phyloP scores from a whole-genome alignment of 2,329 filamentous ascomycete species.

The Venturia effusa region DNA sequence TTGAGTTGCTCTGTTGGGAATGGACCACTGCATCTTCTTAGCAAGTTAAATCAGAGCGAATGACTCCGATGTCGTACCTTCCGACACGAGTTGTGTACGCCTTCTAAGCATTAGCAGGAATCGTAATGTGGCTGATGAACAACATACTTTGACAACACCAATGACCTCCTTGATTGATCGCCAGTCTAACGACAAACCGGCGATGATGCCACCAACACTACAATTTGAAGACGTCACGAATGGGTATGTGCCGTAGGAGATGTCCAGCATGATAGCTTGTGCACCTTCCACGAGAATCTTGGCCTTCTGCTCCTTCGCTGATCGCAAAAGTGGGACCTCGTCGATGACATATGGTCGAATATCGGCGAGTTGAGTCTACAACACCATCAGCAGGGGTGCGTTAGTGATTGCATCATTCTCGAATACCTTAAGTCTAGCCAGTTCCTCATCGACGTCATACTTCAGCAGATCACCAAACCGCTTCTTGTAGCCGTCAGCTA shows the following conservation, averaged over 20 bases:
- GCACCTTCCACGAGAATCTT: conserved; percentile 60
- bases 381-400: background rate
- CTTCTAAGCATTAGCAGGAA: background rate
- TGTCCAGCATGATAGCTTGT: conserved; percentile 57
- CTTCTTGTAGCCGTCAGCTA: conserved; percentile 55
- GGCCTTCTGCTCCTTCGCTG: conserved; percentile 46
- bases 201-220: conserved; percentile 50
- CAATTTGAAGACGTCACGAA: conserved; percentile 27
- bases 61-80: conserved; percentile 44
- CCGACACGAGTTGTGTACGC: conserved; percentile 47
- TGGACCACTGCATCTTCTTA: conserved; percentile 36
- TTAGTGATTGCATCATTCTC: background rate
- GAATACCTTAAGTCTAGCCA: conserved; percentile 46
- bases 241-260: conserved; percentile 41
- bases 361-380: conserved; percentile 41
- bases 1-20: conserved; percentile 58
- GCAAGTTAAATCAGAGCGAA: background rate
- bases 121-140: background rate
- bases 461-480: conserved; percentile 56
- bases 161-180: conserved; percentile 50
- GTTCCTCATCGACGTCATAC: conserved; percentile 61
- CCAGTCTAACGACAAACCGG: conserved; percentile 50
- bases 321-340: conserved; percentile 51
- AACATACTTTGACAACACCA: conserved; percentile 54
- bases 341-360: conserved; percentile 55